Conservation (phyloP, 169 alveolate genomes). For the Plasmodium reichenowi region DNA sequence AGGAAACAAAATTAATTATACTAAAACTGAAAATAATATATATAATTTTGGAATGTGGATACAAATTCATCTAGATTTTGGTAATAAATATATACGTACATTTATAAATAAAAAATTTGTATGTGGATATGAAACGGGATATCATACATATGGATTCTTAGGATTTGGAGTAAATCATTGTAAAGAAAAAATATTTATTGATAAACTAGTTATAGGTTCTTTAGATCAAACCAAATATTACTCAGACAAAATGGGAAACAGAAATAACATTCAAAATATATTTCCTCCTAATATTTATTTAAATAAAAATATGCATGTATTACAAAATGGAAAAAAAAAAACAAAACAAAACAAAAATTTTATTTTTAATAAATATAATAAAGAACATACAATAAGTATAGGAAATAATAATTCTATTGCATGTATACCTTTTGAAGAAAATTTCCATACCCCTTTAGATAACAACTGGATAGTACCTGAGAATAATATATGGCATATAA, state of each 20-base stretch:
- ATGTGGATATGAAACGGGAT: slow-evolving; percentile 50
- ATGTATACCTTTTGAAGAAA: slow-evolving; percentile 41
- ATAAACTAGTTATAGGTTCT: slow-evolving; percentile 74
- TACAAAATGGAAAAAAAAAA: background rate
- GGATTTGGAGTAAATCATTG: slow-evolving; percentile 70
- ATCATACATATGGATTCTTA: slow-evolving; percentile 47
- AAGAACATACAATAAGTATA: background rate
- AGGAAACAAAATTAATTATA: slow-evolving; percentile 24
- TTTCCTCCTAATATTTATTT: background rate
- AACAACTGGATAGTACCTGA: slow-evolving; percentile 40
- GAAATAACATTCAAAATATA: background rate
- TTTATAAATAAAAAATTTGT: slow-evolving; percentile 51
- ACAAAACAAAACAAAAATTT: background rate
- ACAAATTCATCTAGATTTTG: slow-evolving; percentile 52
- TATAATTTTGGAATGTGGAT: slow-evolving; percentile 56
- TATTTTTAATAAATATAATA: background rate
- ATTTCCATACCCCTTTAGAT: slow-evolving; percentile 22
- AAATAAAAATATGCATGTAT: background rate
- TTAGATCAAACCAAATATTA: slow-evolving; percentile 65
- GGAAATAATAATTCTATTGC: background rate
- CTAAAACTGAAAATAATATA: slow-evolving; percentile 11
- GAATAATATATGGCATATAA: slow-evolving; percentile 21
- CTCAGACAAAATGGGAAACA: background rate
- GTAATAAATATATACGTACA: slow-evolving; percentile 45
- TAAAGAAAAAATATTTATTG: slow-evolving; percentile 66